phyloP scores from a whole-genome alignment of 768 basidiomycete genomes.

The Psilocybe azurescens region DNA sequence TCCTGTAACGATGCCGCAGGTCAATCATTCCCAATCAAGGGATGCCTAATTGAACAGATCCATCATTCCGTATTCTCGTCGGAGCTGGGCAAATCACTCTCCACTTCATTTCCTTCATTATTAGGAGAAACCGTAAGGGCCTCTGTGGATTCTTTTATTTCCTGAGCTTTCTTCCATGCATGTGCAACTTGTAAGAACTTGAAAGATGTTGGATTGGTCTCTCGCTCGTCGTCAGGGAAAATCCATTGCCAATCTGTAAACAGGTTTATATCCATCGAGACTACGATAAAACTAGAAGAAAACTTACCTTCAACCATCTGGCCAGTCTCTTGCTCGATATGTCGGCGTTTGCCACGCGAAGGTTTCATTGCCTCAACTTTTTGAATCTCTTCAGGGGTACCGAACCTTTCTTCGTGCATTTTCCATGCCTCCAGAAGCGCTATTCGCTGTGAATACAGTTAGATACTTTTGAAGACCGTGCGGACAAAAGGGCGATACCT shows the following conservation, averaged over 20 bases:
- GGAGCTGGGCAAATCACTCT: too few species aligned
- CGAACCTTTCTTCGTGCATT: conserved; percentile 82
- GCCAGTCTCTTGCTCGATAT: conserved; percentile 79
- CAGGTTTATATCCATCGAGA: background rate
- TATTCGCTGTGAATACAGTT: conserved; percentile 66
- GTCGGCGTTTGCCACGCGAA: conserved; percentile 49
- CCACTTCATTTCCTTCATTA: too few species aligned
- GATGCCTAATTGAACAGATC: too few species aligned
- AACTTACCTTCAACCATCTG: conserved; percentile 80
- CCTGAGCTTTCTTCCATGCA: conserved; percentile 70
- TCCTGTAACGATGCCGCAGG: too few species aligned
- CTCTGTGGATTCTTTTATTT: too few species aligned
- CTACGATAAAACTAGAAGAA: background rate
- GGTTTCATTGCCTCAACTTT: conserved; percentile 94
- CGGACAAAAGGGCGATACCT: conserved; percentile 51
- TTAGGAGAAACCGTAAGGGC: too few species aligned
- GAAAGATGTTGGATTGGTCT: conserved; percentile 89
- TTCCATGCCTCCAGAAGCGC: conserved; percentile 94
- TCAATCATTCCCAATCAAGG: too few species aligned
- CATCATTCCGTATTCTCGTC: too few species aligned
- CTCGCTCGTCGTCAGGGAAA: conserved; percentile 94
- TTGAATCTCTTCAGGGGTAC: conserved; percentile 67
- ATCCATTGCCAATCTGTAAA: conserved; percentile 86
- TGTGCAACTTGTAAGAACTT: conserved; percentile 95
- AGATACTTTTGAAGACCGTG: conserved; percentile 1